Percentiles rank a stretch among this genome's conserved stretches.
phyloP scores from a whole-genome alignment of 208 protist species.

The Vickermania ingenoplastis region DNA sequence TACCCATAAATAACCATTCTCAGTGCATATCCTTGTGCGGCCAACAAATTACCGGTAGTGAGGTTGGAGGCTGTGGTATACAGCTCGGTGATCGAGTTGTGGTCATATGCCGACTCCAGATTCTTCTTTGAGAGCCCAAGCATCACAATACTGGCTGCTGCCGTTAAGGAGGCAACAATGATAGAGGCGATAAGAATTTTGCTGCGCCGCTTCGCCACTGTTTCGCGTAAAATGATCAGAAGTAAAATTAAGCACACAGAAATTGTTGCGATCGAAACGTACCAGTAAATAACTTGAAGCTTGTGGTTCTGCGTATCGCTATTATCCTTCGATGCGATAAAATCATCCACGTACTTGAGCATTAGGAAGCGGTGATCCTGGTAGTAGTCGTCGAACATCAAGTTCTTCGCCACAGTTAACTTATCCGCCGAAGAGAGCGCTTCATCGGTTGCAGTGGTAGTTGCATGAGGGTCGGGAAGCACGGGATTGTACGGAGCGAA shows the following conservation, averaged over 20 bases:
- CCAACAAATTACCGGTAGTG: background rate
- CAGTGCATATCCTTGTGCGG: conserved; percentile 5
- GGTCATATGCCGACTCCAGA: background rate
- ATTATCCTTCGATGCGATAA: background rate
- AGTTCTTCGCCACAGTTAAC: conserved; percentile 6
- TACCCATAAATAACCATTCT: conserved; percentile 7
- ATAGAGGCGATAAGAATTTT: background rate
- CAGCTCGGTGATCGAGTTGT: background rate
- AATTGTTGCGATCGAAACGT: background rate
- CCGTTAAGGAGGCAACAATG: background rate
- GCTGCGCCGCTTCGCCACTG: background rate
- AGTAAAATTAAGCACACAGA: background rate
- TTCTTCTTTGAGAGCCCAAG: background rate
- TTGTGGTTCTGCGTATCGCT: background rate
- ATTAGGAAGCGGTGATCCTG: conserved; percentile 6
- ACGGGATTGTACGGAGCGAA: conserved; percentile 9
- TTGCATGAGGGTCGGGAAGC: background rate
- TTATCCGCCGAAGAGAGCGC: background rate
- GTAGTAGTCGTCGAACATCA: conserved; percentile 20
- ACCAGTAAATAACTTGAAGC: background rate
- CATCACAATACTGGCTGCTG: background rate
- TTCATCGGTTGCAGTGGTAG: background rate
- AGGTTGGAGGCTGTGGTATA: background rate
- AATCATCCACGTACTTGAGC: background rate
- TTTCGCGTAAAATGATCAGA: background rate